Evolutionary conservation across 2,329 filamentous ascomycete genomes (phyloP).

Genomic region (Pseudogymnoascus sp.): DNA sequence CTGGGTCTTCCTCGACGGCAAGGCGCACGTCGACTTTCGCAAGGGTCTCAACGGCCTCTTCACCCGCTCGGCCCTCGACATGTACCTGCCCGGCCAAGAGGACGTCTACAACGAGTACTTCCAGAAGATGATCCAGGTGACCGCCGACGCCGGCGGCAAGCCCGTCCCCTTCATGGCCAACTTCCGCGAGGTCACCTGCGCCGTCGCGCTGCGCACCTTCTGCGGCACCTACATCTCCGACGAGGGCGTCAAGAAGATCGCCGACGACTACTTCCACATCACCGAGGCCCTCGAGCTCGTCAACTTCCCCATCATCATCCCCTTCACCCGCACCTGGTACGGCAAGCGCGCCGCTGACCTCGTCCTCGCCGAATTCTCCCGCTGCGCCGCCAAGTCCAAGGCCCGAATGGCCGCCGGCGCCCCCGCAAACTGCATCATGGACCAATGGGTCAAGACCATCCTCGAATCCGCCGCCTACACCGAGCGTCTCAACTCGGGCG

Average conservation of each 20-base stretch:
- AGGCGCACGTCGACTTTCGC: conserved; percentile 90
- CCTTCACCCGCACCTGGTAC: conserved; percentile 93
- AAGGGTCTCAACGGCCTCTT: conserved; percentile 94
- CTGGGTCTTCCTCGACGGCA: conserved; percentile 97
- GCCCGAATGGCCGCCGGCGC: conserved; percentile 84
- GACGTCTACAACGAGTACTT: conserved; percentile 87
- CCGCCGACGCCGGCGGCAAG: conserved; percentile 61
- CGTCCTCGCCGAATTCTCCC: conserved; percentile 81
- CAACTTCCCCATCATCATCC: conserved; percentile 95
- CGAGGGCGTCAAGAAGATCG: conserved; percentile 84
- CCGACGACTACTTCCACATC: conserved; percentile 94
- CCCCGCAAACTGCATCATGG: conserved; percentile 85
- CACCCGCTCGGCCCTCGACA: conserved; percentile 78
- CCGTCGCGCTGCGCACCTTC: conserved; percentile 92
- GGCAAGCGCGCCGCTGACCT: conserved; percentile 93
- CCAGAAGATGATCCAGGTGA: conserved; percentile 66
- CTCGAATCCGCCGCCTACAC: conserved; percentile 76
- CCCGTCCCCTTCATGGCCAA: conserved; percentile 81
- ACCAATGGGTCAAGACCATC: conserved; percentile 87
- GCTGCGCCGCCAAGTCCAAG: conserved; percentile 89
- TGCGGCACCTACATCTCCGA: conserved; percentile 92
- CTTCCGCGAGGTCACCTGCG: conserved; percentile 92
- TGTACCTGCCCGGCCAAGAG: conserved; percentile 86
- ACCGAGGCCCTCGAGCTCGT: conserved; percentile 93
- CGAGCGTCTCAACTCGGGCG: conserved; percentile 66